Base-by-base conservation (phyloP, 1,139 yeast genomes). In the Saccharomycopsis phalli region DNA sequence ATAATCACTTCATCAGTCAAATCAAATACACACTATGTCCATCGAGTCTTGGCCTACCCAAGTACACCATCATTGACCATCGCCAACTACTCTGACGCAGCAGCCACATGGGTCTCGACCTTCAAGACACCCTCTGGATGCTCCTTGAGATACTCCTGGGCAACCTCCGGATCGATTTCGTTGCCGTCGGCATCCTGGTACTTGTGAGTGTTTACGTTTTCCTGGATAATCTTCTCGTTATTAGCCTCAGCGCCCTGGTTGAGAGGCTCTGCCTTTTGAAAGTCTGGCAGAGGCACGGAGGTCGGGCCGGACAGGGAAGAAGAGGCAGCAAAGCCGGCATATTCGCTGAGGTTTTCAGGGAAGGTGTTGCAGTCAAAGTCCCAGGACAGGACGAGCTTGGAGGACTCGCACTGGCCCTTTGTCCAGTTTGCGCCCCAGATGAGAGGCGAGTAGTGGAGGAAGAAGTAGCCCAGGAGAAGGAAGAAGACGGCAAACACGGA, bases 351-450 rank as follows among this genome's bases (percentile, higher is more conserved):
- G 7, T 33, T n/a, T 8, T 50, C 63, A 41, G 68, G 68, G 65
- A 71, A 84, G 17, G 67, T 55, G 49, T 64, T 64, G 62, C 98
- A 91, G 54, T 79, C 81, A 57, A 78, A 91, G 66, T 91, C 98
- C 98, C 94, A 84, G 11, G 72, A 65, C 16, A 66, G 56, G 20
- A 82, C 51, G 52, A 76, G 64, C 61, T 76, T 76, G 39, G 87
- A 63, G 34, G 69, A 62, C 45, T 66, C 62, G 63, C 98, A 91
- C 46, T 70, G 62, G 19, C 59, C 60, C 53, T 69, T 71, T 36
- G 94, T 82, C 96, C 97, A 88, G 46, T 75, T 72, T n/a, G 71
- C 54, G 37, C 81, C 98, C 54, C 86, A 84, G 42, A 81, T 73
- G 54, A 91, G 63, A 31, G 96, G 81, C 3, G 84, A 71, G 62